Evolutionary conservation across 345 rosid species (phyloP).

Genomic region (Carallia pectinifolia): DNA sequence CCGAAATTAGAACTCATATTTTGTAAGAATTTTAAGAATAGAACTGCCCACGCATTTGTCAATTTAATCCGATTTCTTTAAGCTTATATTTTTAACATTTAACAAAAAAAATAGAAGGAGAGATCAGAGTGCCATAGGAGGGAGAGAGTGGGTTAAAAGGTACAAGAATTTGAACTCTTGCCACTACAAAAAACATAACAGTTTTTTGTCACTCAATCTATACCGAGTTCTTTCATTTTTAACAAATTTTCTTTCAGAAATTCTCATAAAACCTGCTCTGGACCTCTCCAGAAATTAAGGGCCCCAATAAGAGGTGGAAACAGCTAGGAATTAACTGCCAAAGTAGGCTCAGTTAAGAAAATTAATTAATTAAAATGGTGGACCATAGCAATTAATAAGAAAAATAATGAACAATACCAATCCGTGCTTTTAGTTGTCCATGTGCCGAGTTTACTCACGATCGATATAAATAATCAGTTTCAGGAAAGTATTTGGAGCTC

Average conservation of each 20-base stretch:
- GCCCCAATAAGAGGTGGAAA: conserved; percentile 23
- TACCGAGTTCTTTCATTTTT: no score
- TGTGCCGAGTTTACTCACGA: conserved; percentile 12
- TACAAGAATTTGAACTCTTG: no score
- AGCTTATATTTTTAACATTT: no score
- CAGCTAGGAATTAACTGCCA: conserved; percentile 16
- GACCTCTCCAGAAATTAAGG: conserved; percentile 13
- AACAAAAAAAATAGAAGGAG: no score
- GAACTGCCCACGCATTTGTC: no score
- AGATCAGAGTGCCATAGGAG: no score
- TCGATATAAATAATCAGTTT: conserved; percentile 24
- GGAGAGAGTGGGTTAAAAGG: no score
- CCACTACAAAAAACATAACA: no score
- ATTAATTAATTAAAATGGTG: neutral
- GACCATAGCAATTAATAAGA: conserved; percentile 18
- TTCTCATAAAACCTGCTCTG: neutral
- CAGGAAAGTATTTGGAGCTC: conserved; percentile 22
- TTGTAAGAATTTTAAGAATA: no score
- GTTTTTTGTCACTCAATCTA: no score
- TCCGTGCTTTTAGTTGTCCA: conserved; percentile 1
- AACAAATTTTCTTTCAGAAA: neutral
- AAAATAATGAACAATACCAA: neutral
- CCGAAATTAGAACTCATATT: no score
- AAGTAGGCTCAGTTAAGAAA: neutral
- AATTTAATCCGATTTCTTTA: no score